A percentile compares a stretch with the other conserved stretches of the same genome.
These are phyloP conservation scores for Cutaneotrichosporon cutaneum DNA, from an alignment of 1,284 basidiomycete genomes.

Conservation along the genomic window DNA sequence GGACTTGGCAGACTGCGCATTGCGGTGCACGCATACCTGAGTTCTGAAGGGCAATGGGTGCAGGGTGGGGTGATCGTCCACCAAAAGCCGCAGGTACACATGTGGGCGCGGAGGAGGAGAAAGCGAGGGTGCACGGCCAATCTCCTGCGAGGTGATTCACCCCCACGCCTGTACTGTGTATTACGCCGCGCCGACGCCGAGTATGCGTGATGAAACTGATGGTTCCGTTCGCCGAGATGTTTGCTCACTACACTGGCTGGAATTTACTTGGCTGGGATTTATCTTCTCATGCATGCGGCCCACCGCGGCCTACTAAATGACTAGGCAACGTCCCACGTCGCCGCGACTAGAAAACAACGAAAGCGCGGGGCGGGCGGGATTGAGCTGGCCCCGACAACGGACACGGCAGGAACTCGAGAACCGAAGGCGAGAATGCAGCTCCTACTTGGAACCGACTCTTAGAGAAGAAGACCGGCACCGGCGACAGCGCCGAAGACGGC, in stretches of 20 bases:
- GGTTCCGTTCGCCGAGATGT: background rate
- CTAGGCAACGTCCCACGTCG: constrained; percentile 10
- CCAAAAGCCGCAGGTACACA: too few species aligned
- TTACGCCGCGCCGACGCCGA: too few species aligned
- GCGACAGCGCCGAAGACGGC: constrained; percentile 11
- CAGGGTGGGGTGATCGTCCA: too few species aligned
- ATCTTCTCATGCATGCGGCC: constrained; percentile 9
- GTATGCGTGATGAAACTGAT: too few species aligned
- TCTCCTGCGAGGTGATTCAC: background rate
- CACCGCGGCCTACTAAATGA: constrained; percentile 9
- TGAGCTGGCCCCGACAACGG: background rate
- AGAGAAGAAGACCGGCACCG: constrained; percentile 13
- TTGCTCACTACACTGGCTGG: too few species aligned
- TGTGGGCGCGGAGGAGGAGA: too few species aligned
- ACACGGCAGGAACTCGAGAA: background rate
- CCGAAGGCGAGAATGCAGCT: background rate
- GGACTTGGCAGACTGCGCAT: background rate
- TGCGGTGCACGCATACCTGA: background rate
- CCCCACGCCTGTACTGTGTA: too few species aligned
- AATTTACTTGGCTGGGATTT: constrained; percentile 10
- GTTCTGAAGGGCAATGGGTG: background rate
- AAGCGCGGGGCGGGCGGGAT: constrained; percentile 11
- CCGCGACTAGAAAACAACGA: constrained; percentile 14
- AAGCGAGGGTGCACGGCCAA: background rate
- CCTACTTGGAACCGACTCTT: constrained; percentile 5